These are phyloP conservation scores for Paratrypanosoma confusum DNA, from an alignment of 208 protist genomes.

Conservation along the genomic window DNA sequence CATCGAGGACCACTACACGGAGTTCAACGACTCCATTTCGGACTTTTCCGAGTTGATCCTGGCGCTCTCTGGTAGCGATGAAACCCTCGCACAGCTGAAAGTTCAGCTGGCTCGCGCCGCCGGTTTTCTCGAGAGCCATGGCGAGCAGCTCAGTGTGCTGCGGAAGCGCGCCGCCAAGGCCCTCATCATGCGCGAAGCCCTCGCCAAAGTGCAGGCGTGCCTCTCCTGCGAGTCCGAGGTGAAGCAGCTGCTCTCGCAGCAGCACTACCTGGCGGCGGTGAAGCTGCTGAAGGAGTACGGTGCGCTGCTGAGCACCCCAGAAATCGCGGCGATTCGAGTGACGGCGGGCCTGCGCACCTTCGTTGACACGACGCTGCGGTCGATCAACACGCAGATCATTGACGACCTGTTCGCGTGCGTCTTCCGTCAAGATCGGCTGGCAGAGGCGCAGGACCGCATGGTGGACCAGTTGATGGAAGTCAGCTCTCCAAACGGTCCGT, in stretches of 20 bases:
- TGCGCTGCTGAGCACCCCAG: constrained; percentile 19
- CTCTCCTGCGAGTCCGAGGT: constrained; percentile 47
- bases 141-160: constrained; percentile 56
- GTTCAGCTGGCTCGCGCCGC: constrained; percentile 38
- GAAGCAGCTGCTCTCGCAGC: constrained; percentile 20
- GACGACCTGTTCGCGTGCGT: constrained; percentile 67
- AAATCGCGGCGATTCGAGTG: constrained; percentile 34
- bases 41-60: constrained; percentile 81
- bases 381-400: constrained; percentile 48
- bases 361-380: constrained; percentile 31
- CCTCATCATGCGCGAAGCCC: constrained; percentile 48
- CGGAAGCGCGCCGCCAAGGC: constrained; percentile 61
- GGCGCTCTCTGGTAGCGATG: constrained; percentile 65
- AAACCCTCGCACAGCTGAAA: constrained; percentile 63
- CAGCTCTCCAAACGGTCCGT: too few species aligned
- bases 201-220: constrained; percentile 38
- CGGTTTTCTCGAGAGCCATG: constrained; percentile 48
- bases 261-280: constrained; percentile 62
- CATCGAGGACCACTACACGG: constrained; percentile 65
- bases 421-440: constrained; percentile 53
- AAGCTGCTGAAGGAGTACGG: constrained; percentile 33
- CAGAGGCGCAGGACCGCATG: constrained; percentile 46
- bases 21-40: constrained; percentile 70
- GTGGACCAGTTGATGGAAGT: constrained; percentile 40
- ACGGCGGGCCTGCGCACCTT: constrained; percentile 43